Evolutionary conservation across 2,329 filamentous ascomycete species (phyloP), one percentile per base, ranked within the genome.

Genomic region (Aspergillus fijiensis): DNA sequence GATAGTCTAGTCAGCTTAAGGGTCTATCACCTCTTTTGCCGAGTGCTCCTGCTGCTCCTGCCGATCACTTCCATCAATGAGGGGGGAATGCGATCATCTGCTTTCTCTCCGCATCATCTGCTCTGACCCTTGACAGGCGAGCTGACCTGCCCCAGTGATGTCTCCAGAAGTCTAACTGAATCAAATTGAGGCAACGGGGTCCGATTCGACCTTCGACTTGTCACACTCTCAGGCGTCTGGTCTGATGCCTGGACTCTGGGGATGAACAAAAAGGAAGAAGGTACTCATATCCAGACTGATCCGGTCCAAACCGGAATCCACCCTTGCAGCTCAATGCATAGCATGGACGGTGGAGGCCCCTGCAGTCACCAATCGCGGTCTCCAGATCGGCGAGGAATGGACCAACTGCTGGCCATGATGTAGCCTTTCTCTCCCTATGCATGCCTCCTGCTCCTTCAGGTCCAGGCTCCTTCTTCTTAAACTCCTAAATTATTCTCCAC

Each of bases 111-210:
- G 47, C 53, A 55, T 55, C 53, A 55, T 35, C 53, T 55, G 53
- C 53, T 33, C n/a, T 4, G 14, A 5, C 33, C 11, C 33, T 16
- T 29, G 45, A 47, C 53, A 45, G 16, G 14, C 39, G n/a, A 42
- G 21, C 53, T 55, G 53, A 55, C 53, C 53, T 55, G 53, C 42
- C 53, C 53, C 27, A 48, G 33, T 55, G 53, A 55, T 55, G 39
- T 45, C 39, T 45, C 39, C 51, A 27, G 27, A 47, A 42, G 33
- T 16, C 33, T 10, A 29, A 9, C 5, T 2, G 27, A 29, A 19
- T 25, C 31, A 23, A n/a, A 12, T 21, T n/a, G 51, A 42, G 29
- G 19, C 39, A 31, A 23, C 14, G 10, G 16, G 39, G 39, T 45
- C 39, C 39, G 14, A 45, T 19, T 45, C 16, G 39, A 45, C 39